Evolutionary conservation across 1,284 basidiomycete genomes (phyloP), one percentile per base, ranked within the genome.

Genomic region (Phlebopus sp.): DNA sequence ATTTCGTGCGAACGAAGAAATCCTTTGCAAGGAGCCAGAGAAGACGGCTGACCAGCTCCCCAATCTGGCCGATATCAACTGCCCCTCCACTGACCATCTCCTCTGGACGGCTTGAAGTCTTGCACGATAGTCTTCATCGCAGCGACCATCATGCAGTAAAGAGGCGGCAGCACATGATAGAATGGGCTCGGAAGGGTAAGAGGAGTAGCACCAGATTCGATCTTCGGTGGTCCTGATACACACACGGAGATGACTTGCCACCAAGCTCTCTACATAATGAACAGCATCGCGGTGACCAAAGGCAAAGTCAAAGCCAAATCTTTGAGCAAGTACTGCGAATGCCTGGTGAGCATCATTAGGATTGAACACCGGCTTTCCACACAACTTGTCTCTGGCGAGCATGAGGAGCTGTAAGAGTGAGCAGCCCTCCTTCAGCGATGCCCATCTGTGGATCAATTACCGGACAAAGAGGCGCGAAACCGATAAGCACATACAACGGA

Each of bases 131-230:
- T n/a, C n/a, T n/a, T n/a, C n/a, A n/a, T n/a, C n/a, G n/a, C n/a
- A n/a, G n/a, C n/a, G n/a, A 23, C 4, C 21, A 4, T 18, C 9
- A n/a, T 1, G 27, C n/a, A 44, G 47, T 5, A 49, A 23, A 6
- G 15, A 19, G 13, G 47, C 36, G 2, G 47, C 47, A 11, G 30
- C 27, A n/a, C 47, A 49, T 5, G 46, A 47, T 5, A 47, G 19
- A 25, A 47, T 27, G 9, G 46, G 46, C 17, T 47, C 46, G 3
- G 46, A 49, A 9, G 47, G 36, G 27, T 49, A 49, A 17, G 23
- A 36, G 8, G 46, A 25, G 15, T 27, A 47, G 5, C 4, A n/a
- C 47, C 47, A 49, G 2, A 3, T 7, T 25, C 35, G 32, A 30
- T 49, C 29, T 13, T 44, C 42, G 3, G 47, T 44, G 5, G 41